Evolutionary conservation across 345 rosid genomes (phyloP).

Genomic region (Orychophragmus violaceus): DNA sequence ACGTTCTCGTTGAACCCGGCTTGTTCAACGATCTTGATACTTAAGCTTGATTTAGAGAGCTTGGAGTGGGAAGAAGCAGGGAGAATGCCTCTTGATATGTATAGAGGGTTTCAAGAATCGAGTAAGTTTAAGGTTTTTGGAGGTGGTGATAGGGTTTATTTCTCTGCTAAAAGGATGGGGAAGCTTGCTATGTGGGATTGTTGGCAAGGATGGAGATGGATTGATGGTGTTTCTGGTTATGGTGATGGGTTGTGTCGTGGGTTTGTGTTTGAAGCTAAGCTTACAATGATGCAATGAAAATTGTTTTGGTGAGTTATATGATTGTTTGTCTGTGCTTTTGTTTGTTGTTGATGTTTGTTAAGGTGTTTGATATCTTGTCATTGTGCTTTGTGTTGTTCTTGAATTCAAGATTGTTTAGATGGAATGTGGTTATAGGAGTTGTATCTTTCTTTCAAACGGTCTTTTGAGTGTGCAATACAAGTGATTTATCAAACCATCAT

Average conservation of each 20-base stretch:
- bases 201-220: conserved; percentile 69
- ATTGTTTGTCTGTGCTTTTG: conserved; percentile 15
- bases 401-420: neutral
- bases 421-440: neutral
- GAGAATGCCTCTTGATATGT: conserved; percentile 81
- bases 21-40: conserved; percentile 71
- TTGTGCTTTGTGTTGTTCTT: neutral
- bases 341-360: neutral
- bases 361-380: neutral
- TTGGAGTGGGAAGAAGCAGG: conserved; percentile 92
- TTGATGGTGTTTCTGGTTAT: conserved; percentile 58
- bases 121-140: conserved; percentile 93
- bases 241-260: conserved; percentile 75
- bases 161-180: conserved; percentile 68
- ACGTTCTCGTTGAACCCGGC: conserved; percentile 63
- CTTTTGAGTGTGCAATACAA: neutral
- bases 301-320: neutral
- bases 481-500: neutral
- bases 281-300: conserved; percentile 41
- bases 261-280: conserved; percentile 61
- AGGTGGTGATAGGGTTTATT: conserved; percentile 69
- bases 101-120: conserved; percentile 56
- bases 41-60: conserved; percentile 67
- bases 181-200: conserved; percentile 77
- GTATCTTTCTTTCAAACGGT: neutral